Conservation (phyloP, 2,329 filamentous ascomycete species). For the Fusarium cicatricum region DNA sequence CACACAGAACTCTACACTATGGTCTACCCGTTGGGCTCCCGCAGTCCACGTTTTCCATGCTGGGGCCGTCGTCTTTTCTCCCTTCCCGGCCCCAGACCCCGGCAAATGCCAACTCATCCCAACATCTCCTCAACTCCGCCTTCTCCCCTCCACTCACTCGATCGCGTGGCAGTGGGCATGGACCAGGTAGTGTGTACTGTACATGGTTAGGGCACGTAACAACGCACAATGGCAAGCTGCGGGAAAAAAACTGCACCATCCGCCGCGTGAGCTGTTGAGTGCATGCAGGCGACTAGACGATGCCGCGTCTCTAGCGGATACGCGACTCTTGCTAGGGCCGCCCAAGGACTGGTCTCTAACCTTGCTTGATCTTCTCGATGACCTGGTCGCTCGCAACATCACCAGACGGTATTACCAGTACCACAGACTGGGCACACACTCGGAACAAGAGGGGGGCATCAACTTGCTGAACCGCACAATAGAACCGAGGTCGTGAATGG, state of each 20-base stretch:
- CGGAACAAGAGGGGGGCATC: no score
- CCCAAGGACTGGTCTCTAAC: slow-evolving; percentile 20
- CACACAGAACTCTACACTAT: slow-evolving; percentile 6
- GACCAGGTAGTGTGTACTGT: slow-evolving; percentile 22
- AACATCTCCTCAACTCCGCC: slow-evolving; percentile 10
- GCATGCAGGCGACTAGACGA: slow-evolving; percentile 36
- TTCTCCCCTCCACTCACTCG: no score
- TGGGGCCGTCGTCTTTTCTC: not conserved
- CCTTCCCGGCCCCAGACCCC: slow-evolving; percentile 9
- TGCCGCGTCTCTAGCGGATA: slow-evolving; percentile 22
- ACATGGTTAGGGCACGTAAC: slow-evolving; percentile 16
- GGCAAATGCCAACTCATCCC: slow-evolving; percentile 31
- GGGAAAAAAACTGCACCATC: slow-evolving; percentile 3
- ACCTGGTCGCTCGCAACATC: slow-evolving; percentile 1
- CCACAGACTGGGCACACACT: not conserved
- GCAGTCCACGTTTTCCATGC: slow-evolving; percentile 21
- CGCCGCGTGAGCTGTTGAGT: slow-evolving; percentile 38
- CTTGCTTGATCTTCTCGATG: no score
- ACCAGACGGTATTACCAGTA: not conserved
- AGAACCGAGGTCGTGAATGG: not conserved
- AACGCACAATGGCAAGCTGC: slow-evolving; percentile 21
- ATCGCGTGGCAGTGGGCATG: slow-evolving; percentile 30
- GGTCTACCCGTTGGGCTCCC: slow-evolving; percentile 14
- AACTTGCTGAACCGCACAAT: no score
- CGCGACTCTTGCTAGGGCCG: slow-evolving; percentile 21